These are phyloP conservation scores for Maudiozyma serrabonitensis DNA, from an alignment of 805 yeast genomes.

Conservation along the genomic window DNA sequence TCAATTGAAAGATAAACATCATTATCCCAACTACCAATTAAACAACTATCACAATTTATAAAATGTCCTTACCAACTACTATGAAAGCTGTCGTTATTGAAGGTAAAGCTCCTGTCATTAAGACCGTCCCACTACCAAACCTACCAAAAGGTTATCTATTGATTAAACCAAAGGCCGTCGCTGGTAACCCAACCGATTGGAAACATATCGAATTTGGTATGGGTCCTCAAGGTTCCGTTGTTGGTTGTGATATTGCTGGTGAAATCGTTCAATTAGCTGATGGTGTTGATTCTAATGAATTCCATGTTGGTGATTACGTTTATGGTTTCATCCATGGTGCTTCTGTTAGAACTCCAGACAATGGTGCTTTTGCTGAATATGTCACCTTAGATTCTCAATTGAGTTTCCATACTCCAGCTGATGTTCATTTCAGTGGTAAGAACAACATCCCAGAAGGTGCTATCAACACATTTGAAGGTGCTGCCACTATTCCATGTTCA, in stretches of 20 bases:
- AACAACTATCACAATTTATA: not conserved
- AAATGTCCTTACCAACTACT: slow-evolving; percentile 16
- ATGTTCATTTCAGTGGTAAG: slow-evolving; percentile 12
- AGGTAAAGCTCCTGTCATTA: slow-evolving; percentile 25
- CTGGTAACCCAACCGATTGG: slow-evolving; percentile 66
- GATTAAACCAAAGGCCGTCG: slow-evolving; percentile 44
- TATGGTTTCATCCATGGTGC: slow-evolving; percentile 48
- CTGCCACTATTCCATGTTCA: slow-evolving; percentile 49
- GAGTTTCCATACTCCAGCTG: slow-evolving; percentile 12
- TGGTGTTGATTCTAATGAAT: slow-evolving; percentile 26
- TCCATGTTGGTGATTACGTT: slow-evolving; percentile 46
- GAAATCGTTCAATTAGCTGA: slow-evolving; percentile 42
- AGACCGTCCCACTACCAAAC: slow-evolving; percentile 27
- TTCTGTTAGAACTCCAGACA: slow-evolving; percentile 30
- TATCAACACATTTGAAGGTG: slow-evolving; percentile 49
- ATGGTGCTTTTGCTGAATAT: slow-evolving; percentile 56
- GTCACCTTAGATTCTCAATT: slow-evolving; percentile 22
- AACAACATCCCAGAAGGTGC: slow-evolving; percentile 29
- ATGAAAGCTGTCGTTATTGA: slow-evolving; percentile 36
- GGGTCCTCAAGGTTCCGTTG: slow-evolving; percentile 39
- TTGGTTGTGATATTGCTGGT: slow-evolving; percentile 58
- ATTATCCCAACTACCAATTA: too few species aligned
- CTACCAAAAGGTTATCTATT: slow-evolving; percentile 28
- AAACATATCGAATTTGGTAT: slow-evolving; percentile 38
- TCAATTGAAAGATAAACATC: too few species aligned